A percentile compares a stretch with the other conserved stretches of the same genome.
phyloP scores from a whole-genome alignment of 257 asterid genomes.

The Lycium barbarum region DNA sequence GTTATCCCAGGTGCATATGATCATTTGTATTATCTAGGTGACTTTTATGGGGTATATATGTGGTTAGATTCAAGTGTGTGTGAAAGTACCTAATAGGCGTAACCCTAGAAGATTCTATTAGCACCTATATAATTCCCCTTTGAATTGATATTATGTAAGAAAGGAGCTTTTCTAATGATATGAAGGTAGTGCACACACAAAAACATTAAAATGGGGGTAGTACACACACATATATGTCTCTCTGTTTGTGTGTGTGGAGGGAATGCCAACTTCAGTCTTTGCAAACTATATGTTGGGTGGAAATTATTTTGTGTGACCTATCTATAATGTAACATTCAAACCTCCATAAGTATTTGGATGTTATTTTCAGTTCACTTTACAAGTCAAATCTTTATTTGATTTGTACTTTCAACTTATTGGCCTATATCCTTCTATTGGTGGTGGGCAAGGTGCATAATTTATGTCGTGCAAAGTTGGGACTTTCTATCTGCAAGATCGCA shows the following conservation, averaged over 20 bases:
- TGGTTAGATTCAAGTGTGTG: too few species aligned
- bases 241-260: neutral
- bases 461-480: neutral
- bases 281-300: slow-evolving; percentile 13
- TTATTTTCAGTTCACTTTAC: neutral
- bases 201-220: neutral
- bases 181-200: neutral
- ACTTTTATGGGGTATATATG: too few species aligned
- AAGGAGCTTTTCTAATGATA: neutral
- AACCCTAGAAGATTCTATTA: too few species aligned
- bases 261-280: slow-evolving; percentile 1
- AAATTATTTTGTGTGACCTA: slow-evolving; percentile 12
- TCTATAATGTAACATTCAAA: neutral
- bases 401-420: neutral
- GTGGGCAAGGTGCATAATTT: neutral
- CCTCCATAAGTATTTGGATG: slow-evolving; percentile 25
- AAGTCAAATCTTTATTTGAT: neutral
- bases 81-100: too few species aligned
- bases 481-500: neutral
- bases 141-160: neutral
- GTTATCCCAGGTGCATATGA: too few species aligned
- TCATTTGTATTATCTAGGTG: too few species aligned
- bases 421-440: slow-evolving; percentile 24
- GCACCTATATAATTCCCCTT: too few species aligned
- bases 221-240: neutral